phyloP scores from a whole-genome alignment of 83 land plant species.

The Isoetes engelmannii region DNA sequence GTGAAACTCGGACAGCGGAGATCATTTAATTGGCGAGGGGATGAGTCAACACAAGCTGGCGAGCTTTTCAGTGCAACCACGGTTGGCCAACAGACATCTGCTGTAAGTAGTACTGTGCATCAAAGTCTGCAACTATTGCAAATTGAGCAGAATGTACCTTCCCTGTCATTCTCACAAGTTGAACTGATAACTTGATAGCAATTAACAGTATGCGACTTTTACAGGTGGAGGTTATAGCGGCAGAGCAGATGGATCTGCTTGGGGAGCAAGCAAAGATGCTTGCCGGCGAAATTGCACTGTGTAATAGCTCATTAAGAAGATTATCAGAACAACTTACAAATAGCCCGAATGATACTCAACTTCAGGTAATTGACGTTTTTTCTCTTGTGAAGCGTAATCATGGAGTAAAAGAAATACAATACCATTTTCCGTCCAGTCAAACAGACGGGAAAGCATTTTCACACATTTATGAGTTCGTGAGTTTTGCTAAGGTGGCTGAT shows the following conservation, averaged over 20 bases:
- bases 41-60: slow-evolving; percentile 67
- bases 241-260: slow-evolving; percentile 6
- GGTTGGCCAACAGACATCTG: slow-evolving; percentile 47
- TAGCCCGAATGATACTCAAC: slow-evolving; percentile 31
- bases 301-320: slow-evolving; percentile 21
- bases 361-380: slow-evolving; percentile 55
- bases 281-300: slow-evolving; percentile 5
- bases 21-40: neutral
- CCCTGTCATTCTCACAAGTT: too few relatives aligned
- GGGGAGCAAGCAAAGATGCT: slow-evolving; percentile 8
- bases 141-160: too few relatives aligned
- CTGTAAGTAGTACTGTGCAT: too few relatives aligned
- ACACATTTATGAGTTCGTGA: neutral
- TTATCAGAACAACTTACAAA: slow-evolving; percentile 19
- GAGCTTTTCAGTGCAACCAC: slow-evolving; percentile 69
- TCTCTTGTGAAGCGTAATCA: too few relatives aligned
- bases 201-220: neutral
- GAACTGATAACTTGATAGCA: neutral
- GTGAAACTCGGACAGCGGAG: neutral
- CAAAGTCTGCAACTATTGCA: too few relatives aligned
- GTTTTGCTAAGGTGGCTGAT: neutral
- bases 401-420: too few relatives aligned
- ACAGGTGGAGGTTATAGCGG: neutral
- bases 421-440: neutral
- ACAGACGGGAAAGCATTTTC: neutral